Percentiles rank a stretch among this genome's conserved stretches.
Evolutionary conservation across 2,329 filamentous ascomycete genomes (phyloP).

Genomic region (Pochonia chlamydosporia): DNA sequence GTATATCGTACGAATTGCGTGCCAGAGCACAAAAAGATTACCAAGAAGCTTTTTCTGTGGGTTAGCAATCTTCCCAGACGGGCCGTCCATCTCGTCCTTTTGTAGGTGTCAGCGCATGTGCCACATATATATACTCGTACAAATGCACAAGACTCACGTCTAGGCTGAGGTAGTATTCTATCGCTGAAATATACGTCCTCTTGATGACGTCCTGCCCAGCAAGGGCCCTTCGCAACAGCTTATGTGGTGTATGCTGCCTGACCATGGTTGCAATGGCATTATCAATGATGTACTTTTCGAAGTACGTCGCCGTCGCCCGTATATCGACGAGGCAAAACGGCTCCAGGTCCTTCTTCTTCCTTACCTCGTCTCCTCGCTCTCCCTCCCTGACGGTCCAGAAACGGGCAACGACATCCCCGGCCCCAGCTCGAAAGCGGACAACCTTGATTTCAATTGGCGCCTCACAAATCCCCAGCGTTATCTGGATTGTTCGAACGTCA

Average conservation of each 20-base stretch:
- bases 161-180: slow-evolving; percentile 17
- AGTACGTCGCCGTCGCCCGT: slow-evolving; percentile 23
- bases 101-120: neutral
- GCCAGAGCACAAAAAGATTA: slow-evolving; percentile 39
- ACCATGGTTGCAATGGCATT: slow-evolving; percentile 23
- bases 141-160: slow-evolving; percentile 12
- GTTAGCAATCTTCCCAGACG: slow-evolving; percentile 6
- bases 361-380: slow-evolving; percentile 14
- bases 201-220: slow-evolving; percentile 11
- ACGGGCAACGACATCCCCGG: slow-evolving; percentile 32
- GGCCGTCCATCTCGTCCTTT: slow-evolving; percentile 4
- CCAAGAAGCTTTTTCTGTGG: slow-evolving; percentile 30
- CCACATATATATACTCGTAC: too few species aligned
- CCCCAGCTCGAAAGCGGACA: slow-evolving; percentile 31
- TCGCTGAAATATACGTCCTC: slow-evolving; percentile 15
- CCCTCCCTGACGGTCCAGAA: slow-evolving; percentile 28
- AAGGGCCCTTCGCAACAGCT: neutral
- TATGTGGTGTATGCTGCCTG: slow-evolving; percentile 12
- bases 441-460: slow-evolving; percentile 33
- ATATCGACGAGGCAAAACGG: slow-evolving; percentile 36
- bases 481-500: slow-evolving; percentile 25
- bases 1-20: slow-evolving; percentile 42
- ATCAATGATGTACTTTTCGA: slow-evolving; percentile 29
- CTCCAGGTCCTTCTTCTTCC: slow-evolving; percentile 25
- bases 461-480: slow-evolving; percentile 32